Evolutionary conservation across 2,329 filamentous ascomycete species (phyloP).

Genomic region (Penicillium palitans): DNA sequence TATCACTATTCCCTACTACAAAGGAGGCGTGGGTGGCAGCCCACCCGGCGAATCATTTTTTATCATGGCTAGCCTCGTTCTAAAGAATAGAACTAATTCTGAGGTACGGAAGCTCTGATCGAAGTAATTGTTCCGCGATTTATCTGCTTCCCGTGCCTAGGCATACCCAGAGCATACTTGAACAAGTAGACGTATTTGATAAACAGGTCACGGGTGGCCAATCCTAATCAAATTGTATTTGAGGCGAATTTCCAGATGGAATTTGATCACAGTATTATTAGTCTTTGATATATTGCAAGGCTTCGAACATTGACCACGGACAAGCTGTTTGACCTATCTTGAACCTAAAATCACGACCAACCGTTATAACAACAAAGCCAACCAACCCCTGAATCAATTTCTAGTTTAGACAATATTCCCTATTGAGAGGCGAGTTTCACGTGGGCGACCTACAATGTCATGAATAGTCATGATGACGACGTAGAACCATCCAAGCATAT

Average conservation of each 20-base stretch:
- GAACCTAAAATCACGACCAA: too few species aligned
- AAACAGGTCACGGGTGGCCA: background rate
- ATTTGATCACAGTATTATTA: too few species aligned
- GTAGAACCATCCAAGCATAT: background rate
- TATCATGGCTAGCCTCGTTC: background rate
- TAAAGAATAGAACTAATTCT: too few species aligned
- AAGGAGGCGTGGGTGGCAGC: background rate
- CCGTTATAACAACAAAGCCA: background rate
- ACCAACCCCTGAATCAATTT: background rate
- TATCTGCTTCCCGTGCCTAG: background rate
- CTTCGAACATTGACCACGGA: too few species aligned
- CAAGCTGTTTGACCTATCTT: too few species aligned
- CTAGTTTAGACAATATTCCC: background rate
- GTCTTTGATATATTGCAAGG: background rate
- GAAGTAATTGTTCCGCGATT: background rate
- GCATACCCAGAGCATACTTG: background rate
- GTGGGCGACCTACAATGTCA: background rate
- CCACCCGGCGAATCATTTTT: background rate
- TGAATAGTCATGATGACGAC: constrained; percentile 10
- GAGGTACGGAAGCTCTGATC: too few species aligned
- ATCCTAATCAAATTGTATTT: background rate
- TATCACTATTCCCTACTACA: background rate
- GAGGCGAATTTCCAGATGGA: background rate
- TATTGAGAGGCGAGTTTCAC: background rate
- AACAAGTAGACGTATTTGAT: background rate